Evolutionary conservation across 352 stramenopile genomes (phyloP), one percentile per base, ranked within the genome.

Genomic region (Pythium aquatile): DNA sequence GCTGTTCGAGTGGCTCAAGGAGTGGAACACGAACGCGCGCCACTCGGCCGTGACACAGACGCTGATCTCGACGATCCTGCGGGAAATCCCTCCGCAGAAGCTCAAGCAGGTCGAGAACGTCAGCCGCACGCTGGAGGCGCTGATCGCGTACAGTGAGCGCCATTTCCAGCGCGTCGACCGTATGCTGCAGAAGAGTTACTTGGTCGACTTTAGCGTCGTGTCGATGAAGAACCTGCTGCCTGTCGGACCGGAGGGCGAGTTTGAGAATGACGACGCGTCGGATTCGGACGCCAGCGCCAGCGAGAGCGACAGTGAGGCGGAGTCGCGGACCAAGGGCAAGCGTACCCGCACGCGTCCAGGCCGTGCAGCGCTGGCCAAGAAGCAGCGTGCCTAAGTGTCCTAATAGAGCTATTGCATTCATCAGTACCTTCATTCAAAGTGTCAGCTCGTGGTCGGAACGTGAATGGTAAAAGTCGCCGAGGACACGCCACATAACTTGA

Each of bases 1-100:
- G 72, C 86, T 99, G 17, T 78, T 99, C 11, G 77, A 89, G 33
- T 99, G 98, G 82, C 82, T 98, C 60, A 83, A 93, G 48, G 97
- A 99, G 61, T 99, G 97, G 97, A 99, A 99, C 76, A 99, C 97
- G 55, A 97, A 98, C 66, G 93, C 94, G 24, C 88, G 91, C 51
- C 97, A 98, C 70, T 95, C 84, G n/a, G 76, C 88, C 48, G 80
- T 99, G 48, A 96, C 90, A 49, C 97, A 99, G 77, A 72, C 96
- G 30, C 72, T 99, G 8, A 65, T 99, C n/a, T 90, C 93, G 48
- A 91, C 93, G 11, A 81, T 98, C 55, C 75, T 98, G 52, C 83
- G 79, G 46, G 80, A 88, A 51, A 65, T 95, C 30, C 75, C 79
- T 52, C 85, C 87, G 1, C 69, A 63, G 28, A 79, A 74, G 53